Conservation (phyloP, 2,329 filamentous ascomycete species). For the Arachnopeziza araneosa region DNA sequence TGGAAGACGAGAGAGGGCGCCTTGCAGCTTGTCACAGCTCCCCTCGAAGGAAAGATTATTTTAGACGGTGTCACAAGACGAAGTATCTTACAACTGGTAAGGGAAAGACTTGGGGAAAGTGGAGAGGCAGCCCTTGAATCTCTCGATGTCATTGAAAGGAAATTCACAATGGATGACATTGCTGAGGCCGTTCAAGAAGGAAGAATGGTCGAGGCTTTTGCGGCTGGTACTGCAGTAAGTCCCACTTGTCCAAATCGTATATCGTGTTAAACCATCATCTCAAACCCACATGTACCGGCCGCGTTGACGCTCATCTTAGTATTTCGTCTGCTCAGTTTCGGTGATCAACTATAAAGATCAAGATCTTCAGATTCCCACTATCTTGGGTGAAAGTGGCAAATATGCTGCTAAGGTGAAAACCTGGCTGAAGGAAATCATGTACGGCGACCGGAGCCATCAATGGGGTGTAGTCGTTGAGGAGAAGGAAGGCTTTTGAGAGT, state of each 20-base stretch:
- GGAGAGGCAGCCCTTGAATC: slow-evolving; percentile 36
- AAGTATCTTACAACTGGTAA: slow-evolving; percentile 69
- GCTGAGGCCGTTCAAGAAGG: slow-evolving; percentile 67
- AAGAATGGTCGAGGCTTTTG: slow-evolving; percentile 77
- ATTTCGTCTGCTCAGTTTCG: neutral
- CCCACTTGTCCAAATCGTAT: slow-evolving; percentile 52
- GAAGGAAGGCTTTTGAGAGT: slow-evolving; percentile 3
- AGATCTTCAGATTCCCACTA: slow-evolving; percentile 58
- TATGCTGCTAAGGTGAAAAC: slow-evolving; percentile 59
- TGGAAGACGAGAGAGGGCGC: slow-evolving; percentile 62
- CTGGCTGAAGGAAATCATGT: slow-evolving; percentile 70
- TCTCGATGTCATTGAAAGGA: slow-evolving; percentile 71
- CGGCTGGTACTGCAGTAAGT: slow-evolving; percentile 77
- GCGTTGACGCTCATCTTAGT: neutral
- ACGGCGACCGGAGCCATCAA: slow-evolving; percentile 56
- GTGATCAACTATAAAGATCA: slow-evolving; percentile 45
- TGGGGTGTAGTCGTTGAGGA: slow-evolving; percentile 67
- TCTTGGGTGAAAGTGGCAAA: slow-evolving; percentile 44
- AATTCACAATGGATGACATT: slow-evolving; percentile 77
- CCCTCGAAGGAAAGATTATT: slow-evolving; percentile 76
- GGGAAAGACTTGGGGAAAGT: slow-evolving; percentile 49
- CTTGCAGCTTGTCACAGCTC: slow-evolving; percentile 73
- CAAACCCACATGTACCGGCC: slow-evolving; percentile 46
- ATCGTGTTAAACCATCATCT: slow-evolving; percentile 53
- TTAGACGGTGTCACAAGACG: slow-evolving; percentile 83